Percentiles rank a stretch among this genome's conserved stretches.
phyloP scores from a whole-genome alignment of 371 early-diverging fungal species.

The Conidiobolus incongruus region DNA sequence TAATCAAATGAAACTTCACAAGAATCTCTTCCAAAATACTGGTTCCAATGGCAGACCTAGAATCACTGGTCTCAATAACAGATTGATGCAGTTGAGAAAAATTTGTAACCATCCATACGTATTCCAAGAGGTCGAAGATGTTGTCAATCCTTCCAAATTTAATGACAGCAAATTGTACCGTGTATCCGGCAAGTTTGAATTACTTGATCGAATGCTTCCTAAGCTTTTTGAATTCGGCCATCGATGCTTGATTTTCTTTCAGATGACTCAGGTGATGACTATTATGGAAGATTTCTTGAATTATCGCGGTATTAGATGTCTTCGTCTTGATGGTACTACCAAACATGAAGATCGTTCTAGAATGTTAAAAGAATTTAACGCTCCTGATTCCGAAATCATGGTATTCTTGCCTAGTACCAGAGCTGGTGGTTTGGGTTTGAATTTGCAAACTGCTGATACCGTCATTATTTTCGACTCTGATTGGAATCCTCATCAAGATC shows the following conservation, averaged over 20 bases:
- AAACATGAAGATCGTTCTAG: constrained; percentile 76
- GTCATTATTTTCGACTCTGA: constrained; percentile 99
- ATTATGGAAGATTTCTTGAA: constrained; percentile 91
- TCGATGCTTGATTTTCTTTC: constrained; percentile 87
- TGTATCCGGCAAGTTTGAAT: constrained; percentile 92
- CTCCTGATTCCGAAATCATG: constrained; percentile 57
- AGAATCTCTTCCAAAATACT: constrained; percentile 6
- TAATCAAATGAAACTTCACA: constrained; percentile 49
- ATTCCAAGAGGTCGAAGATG: constrained; percentile 82
- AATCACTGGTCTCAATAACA: constrained; percentile 81
- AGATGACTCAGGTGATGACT: constrained; percentile 97
- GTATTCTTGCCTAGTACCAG: constrained; percentile 95
- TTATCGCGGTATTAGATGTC: constrained; percentile 48
- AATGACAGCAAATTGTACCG: constrained; percentile 40
- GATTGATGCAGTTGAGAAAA: constrained; percentile 98
- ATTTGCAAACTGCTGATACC: constrained; percentile 98
- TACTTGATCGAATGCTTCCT: constrained; percentile 88
- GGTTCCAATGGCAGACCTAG: constrained; percentile 13
- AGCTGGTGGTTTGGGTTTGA: constrained; percentile 98
- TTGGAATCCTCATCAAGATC: constrained; percentile 98
- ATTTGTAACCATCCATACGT: constrained; percentile 99
- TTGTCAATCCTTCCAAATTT: constrained; percentile 34
- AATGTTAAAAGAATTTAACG: constrained; percentile 67
- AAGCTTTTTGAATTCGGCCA: constrained; percentile 77
- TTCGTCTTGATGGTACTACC: constrained; percentile 92